Evolutionary conservation across 306 rosid species (phyloP).

Genomic region (Cicer bijugum): DNA sequence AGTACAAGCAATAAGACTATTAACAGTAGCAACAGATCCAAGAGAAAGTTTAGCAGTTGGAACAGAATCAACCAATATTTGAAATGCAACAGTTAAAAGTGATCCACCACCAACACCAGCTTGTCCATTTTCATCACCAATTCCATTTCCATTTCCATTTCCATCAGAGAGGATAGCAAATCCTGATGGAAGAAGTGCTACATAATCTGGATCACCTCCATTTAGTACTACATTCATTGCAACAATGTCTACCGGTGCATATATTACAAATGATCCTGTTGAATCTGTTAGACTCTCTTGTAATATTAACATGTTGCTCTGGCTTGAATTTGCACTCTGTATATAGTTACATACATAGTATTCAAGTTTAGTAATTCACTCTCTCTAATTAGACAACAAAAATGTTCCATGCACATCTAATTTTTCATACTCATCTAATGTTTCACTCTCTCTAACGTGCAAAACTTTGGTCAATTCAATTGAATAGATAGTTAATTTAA

Average conservation of each 20-base stretch:
- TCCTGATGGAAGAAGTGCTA: conserved; percentile 94
- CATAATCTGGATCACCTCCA: conserved; percentile 95
- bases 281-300: conserved; percentile 92
- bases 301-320: conserved; percentile 90
- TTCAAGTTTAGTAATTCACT: not conserved
- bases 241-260: conserved; percentile 88
- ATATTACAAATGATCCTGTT: conserved; percentile 81
- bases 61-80: conserved; percentile 88
- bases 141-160: conserved; percentile 35
- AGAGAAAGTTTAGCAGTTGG: conserved; percentile 94
- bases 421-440: no score
- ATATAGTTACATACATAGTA: not conserved
- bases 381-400: not conserved
- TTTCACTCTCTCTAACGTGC: no score
- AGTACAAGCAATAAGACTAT: conserved; percentile 89
- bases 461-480: no score
- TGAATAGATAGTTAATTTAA: no score
- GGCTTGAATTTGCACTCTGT: conserved; percentile 96
- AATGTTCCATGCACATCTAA: no score
- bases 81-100: conserved; percentile 89
- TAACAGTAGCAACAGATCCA: conserved; percentile 94
- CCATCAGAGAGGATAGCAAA: conserved; percentile 97
- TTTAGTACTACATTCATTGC: conserved; percentile 90
- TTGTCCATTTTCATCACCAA: conserved; percentile 48
- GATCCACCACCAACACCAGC: conserved; percentile 68